A percentile compares a stretch with the other conserved stretches of the same genome.
Conservation (phyloP, 1,284 basidiomycete genomes). For the Boletellus deceptivus region DNA sequence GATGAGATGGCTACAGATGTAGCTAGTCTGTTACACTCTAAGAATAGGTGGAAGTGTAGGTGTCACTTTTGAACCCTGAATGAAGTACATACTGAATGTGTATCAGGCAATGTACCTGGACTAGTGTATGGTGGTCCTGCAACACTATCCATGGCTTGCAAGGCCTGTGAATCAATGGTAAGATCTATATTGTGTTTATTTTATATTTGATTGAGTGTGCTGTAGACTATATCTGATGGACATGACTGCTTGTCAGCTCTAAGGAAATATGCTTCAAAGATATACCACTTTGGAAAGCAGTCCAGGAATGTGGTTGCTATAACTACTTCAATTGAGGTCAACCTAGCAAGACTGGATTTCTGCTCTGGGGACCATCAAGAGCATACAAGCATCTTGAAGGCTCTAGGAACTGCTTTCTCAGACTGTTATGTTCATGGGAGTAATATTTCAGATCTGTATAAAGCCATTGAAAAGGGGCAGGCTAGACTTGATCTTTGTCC, state of each 20-base stretch:
- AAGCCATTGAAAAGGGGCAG: too few species aligned
- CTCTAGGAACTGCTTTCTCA: too few species aligned
- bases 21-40: neutral
- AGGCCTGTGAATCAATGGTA: neutral
- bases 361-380: neutral
- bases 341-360: neutral
- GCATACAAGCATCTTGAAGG: too few species aligned
- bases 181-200: neutral
- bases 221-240: neutral
- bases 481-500: too few species aligned
- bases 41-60: neutral
- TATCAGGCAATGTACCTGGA: neutral
- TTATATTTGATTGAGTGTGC: neutral
- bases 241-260: neutral
- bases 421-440: too few species aligned
- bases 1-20: neutral
- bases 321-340: neutral
- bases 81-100: neutral
- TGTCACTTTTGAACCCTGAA: too few species aligned
- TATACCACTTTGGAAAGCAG: neutral
- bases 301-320: neutral
- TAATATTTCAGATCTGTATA: too few species aligned
- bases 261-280: neutral
- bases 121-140: neutral
- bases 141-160: neutral